Conservation (phyloP, 805 yeast genomes). For the Hanseniaspora mollemarum region DNA sequence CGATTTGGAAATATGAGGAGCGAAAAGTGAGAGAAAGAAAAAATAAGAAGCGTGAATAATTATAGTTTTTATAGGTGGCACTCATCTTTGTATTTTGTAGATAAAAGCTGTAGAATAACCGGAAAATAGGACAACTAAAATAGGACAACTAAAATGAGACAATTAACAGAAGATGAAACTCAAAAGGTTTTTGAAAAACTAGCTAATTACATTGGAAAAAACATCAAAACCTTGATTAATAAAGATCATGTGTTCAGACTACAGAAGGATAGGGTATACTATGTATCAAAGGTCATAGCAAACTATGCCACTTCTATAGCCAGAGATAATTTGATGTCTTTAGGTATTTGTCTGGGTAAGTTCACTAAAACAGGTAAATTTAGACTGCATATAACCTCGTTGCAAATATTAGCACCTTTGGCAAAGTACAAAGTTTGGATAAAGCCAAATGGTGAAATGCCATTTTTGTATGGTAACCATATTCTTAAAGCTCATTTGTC, state of each 20-base stretch:
- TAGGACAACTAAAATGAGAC: conserved; percentile 55
- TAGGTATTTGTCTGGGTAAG: conserved; percentile 90
- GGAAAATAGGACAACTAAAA: background rate
- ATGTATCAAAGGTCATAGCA: conserved; percentile 71
- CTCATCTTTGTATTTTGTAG: too few species aligned
- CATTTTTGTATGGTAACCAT: conserved; percentile 91
- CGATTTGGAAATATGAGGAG: background rate
- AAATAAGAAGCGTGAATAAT: background rate
- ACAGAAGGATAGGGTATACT: conserved; percentile 93
- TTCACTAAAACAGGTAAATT: conserved; percentile 97
- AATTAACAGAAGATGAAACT: conserved; percentile 92
- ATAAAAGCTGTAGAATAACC: background rate
- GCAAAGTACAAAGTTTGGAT: conserved; percentile 95
- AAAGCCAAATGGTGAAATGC: conserved; percentile 97
- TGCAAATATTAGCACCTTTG: conserved; percentile 67
- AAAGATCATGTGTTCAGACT: conserved; percentile 84
- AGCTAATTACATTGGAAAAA: conserved; percentile 94
- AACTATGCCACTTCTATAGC: conserved; percentile 83
- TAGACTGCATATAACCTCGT: conserved; percentile 85
- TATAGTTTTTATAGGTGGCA: too few species aligned
- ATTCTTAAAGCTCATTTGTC: conserved; percentile 94
- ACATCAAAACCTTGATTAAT: conserved; percentile 77
- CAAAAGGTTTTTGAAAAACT: conserved; percentile 90
- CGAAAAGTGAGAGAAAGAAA: background rate
- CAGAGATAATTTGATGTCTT: conserved; percentile 78